Evolutionary conservation across 148 eudicot species (phyloP), one percentile per base, ranked within the genome.

Genomic region (Vaccinium myrtillus): DNA sequence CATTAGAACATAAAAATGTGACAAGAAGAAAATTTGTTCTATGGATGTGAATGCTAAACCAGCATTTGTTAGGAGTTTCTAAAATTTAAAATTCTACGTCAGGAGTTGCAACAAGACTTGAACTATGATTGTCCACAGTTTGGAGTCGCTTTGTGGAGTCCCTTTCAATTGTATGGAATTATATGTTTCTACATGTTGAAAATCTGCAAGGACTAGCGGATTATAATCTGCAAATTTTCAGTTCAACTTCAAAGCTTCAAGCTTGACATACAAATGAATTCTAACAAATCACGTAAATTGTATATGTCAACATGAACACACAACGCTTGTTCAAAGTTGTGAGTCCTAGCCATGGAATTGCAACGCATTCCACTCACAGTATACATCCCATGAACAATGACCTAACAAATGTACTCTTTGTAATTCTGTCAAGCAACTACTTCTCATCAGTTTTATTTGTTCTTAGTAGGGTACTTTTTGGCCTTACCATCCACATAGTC

Each of bases 181-280:
- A 5, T 73, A 73, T 36, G 82, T 59, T 23, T 69, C 27, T 82
- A 77, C 46, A 25, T 67, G 30, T 39, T 63, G 30, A 81, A 81
- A 23, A 25, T 2, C 75, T 43, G 15, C 9, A 25, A 30, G 48
- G 15, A 9, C 83, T 13, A 8, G 18, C 27, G 21, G 55, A 3
- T 58, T 46, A 55, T 19, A 32, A 79, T 55, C n/a, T 48, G 11
- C 27, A 10, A 48, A 53, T 39, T 75, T 75, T 18, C 13, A 19
- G 36, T 19, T 19, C 8, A 46, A 75, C 25, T 21, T 30, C 43
- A 27, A 53, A 46, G 46, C 25, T 21, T 30, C 43, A 27, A 53
- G 16, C 55, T 25, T 27, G 48, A 30, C 1, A 12, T 55, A 25
- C 19, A 53, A 8, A 3, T 46, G 12, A 36, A 30, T 30, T 78